Base-by-base conservation (phyloP, 2,329 filamentous ascomycete genomes). In the Microdochium paspali region DNA sequence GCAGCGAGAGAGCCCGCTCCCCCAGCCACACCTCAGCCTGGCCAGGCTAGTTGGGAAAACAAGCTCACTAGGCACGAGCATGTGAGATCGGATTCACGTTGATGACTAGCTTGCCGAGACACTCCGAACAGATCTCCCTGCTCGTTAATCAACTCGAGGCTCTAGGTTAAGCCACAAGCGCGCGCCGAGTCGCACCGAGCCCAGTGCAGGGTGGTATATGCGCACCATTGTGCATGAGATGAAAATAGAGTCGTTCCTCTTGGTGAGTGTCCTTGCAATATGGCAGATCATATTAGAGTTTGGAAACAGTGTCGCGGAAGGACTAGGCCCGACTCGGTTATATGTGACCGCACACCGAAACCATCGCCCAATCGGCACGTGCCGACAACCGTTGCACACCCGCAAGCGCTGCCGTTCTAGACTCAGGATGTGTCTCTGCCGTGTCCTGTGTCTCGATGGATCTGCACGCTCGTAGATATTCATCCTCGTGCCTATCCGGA, bases 191-290 rank as follows among this genome's bases (percentile, higher is more conserved):
- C 35, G 18, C 35, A 40, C n/a, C 4, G 15, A 28, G 26, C 26
- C 18, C 35, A 20, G 15, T 21, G 5, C 35, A 40, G 35, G 35
- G 35, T 40, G 35, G 35, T 40, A 40, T 40, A 40, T 40, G 35
- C 35, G 35, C 35, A 40, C n/a, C 35, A 40, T 40, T 40, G 35
- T 40, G 35, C 35, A 40, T 40, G 35, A 21, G 35, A 40, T 40
- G 35, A 40, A 40, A 40, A 40, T 40, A 20, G 18, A 40, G 15
- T 40, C 35, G 15, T 12, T 18, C 4, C 10, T 9, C 3, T 9
- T 15, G 10, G 15, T 21, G 26, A 28, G 7, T 28, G 26, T n/a
- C n/a, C n/a, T n/a, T n/a, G 6, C 18, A 9, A 10, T n/a, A n/a
- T 20, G 35, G 35, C 35, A 20, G 35, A 40, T 40, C 35, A 21